Percentiles rank a stretch among this genome's conserved stretches.
Evolutionary conservation across 1,284 basidiomycete species (phyloP).

Genomic region (Sanghuangporus baumii): DNA sequence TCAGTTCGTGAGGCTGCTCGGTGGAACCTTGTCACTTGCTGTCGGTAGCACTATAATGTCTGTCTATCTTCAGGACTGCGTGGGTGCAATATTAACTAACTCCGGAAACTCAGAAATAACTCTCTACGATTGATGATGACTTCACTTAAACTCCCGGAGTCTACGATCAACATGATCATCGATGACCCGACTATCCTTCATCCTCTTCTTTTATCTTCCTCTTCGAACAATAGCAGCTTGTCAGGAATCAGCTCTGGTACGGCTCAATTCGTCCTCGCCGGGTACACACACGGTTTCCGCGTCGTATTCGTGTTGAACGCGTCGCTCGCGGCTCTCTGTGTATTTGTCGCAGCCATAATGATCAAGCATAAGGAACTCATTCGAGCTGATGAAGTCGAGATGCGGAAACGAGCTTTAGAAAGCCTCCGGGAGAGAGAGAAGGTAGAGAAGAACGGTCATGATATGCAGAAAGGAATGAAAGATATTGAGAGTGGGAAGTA

Average conservation of each 20-base stretch:
- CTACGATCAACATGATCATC: conserved; percentile 8
- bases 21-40: conserved; percentile 15
- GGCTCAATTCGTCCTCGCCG: conserved; percentile 20
- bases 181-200: conserved; percentile 8
- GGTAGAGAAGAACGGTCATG: background rate
- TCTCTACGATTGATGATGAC: conserved; percentile 11
- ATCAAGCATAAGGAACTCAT: conserved; percentile 27
- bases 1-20: conserved; percentile 15
- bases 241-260: background rate
- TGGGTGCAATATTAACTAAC: background rate
- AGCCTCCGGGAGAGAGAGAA: conserved; percentile 20
- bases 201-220: background rate
- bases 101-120: background rate
- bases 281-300: conserved; percentile 28
- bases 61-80: background rate
- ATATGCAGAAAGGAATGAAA: background rate
- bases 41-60: conserved; percentile 17
- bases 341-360: conserved; percentile 24
- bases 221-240: background rate
- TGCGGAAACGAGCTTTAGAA: conserved; percentile 5
- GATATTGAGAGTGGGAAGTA: background rate
- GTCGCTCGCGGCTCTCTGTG: conserved; percentile 18
- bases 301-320: conserved; percentile 27
- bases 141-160: background rate
- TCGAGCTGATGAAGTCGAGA: conserved; percentile 28